phyloP scores from a whole-genome alignment of 116 monocot genomes.

The Dioscorea cayenensis region DNA sequence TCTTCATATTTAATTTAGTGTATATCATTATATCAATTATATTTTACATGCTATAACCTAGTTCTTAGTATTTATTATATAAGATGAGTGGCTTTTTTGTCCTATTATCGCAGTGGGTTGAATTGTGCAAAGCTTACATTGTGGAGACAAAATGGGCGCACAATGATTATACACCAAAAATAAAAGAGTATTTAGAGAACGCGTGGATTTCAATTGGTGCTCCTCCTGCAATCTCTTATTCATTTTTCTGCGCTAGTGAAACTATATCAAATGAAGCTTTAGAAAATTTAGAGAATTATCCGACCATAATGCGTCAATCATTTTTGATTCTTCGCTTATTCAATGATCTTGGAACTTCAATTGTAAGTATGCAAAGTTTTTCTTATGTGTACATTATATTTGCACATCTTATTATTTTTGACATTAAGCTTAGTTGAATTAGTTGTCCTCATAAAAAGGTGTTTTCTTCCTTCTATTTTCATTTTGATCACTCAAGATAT shows the following conservation, averaged over 20 bases:
- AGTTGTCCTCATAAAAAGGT: too few species aligned
- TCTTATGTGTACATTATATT: too few species aligned
- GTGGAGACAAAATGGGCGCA: conserved; percentile 24
- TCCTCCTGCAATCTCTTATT: neutral
- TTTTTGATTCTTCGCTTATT: conserved; percentile 20
- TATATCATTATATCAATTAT: neutral
- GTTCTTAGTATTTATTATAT: too few species aligned
- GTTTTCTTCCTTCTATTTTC: too few species aligned
- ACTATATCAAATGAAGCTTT: neutral
- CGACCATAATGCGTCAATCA: neutral
- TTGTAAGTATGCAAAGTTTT: conserved; percentile 3
- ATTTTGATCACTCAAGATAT: too few species aligned
- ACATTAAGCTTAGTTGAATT: too few species aligned
- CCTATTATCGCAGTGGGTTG: conserved; percentile 13
- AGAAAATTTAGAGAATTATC: neutral
- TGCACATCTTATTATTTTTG: too few species aligned
- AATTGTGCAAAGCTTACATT: conserved; percentile 17
- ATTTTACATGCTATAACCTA: neutral
- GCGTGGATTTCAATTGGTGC: conserved; percentile 7
- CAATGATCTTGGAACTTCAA: conserved; percentile 18
- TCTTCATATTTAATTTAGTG: neutral
- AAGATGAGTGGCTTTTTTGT: too few species aligned
- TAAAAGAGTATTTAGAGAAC: conserved; percentile 20
- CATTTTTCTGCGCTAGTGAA: neutral
- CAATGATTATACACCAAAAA: neutral